Conservation (phyloP, 1,284 basidiomycete species). For the Cutaneotrichosporon sp. region DNA sequence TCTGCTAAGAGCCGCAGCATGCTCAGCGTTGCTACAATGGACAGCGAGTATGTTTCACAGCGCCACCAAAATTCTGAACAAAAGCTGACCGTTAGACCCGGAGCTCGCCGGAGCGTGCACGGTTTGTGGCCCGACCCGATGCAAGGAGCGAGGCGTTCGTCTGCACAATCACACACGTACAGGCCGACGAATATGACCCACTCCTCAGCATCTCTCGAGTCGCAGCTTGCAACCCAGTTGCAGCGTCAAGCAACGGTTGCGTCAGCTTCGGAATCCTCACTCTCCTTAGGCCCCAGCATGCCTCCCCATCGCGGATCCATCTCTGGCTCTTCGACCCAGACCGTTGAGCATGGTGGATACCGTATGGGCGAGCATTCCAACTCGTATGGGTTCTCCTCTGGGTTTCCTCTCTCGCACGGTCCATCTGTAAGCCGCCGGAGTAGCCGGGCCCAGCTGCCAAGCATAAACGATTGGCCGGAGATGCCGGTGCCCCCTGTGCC, state of each 20-base stretch:
- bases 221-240: conserved; percentile 73
- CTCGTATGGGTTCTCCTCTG: conserved; percentile 38
- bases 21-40: conserved; percentile 42
- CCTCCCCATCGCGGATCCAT: conserved; percentile 1
- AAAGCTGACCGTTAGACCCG: conserved; percentile 55
- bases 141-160: conserved; percentile 16
- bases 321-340: background rate
- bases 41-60: conserved; percentile 33
- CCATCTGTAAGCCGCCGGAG: conserved; percentile 21
- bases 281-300: conserved; percentile 14
- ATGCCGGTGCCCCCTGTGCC: no score
- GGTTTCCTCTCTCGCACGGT: conserved; percentile 33
- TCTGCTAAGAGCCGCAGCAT: conserved; percentile 53
- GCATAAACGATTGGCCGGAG: conserved; percentile 50
- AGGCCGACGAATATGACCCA: conserved; percentile 60
- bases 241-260: conserved; percentile 64
- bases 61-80: background rate
- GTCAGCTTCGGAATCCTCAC: conserved; percentile 13
- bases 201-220: conserved; percentile 73
- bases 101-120: conserved; percentile 55
- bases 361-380: conserved; percentile 30
- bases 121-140: conserved; percentile 22
- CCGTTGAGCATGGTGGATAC: conserved; percentile 13
- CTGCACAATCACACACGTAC: conserved; percentile 49
- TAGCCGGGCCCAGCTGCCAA: conserved; percentile 46